Evolutionary conservation across 192 early-diverging fungal genomes (phyloP), one percentile per base, ranked within the genome.

Genomic region (Rhizophagus prolifer): DNA sequence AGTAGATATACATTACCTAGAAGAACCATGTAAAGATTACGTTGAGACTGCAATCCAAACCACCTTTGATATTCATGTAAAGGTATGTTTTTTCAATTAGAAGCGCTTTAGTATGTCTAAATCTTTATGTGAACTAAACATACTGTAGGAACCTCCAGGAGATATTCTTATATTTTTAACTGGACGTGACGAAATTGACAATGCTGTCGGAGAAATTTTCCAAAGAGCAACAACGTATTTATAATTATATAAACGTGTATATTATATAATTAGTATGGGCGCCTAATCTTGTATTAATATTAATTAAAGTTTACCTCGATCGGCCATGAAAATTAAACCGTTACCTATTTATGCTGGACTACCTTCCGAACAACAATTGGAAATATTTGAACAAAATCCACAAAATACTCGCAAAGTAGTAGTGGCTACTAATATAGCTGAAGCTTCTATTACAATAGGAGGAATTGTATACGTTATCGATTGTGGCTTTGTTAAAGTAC

Each of bases 401-500:
- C 47, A 70, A 1, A 84, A 87, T 9, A 85, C 83, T 5, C 87
- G 97, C 12, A 97, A 96, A 77, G 90, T 97, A 0, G 86, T 99
- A 0, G 89, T 99, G 2, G 87, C 97, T 0, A 97, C 96, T 13
- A 97, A 96, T 70, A 89, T 96, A 36, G 95, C 95, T 4, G 96
- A 97, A 76, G 93, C 94, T 4, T 92, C 90, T 3, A 84, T 94
- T 6, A 94, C 93, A 0, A 88, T 95, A 60, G 89, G 91, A 31
- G 92, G 91, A 0, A 90, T 94, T 23, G 88, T 88, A 6, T 93
- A 88, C 74, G 92, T 95, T 7, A 82, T 95, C 72, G 94, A 95
- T 80, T 84, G 84, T 70, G 94, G 94, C 2, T 93, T 94, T 85
- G 92, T 91, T 44, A 93, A 94, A 77, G 86, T 88, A 77, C 50